Evolutionary conservation across 106 monocot species (phyloP), one percentile per base, ranked within the genome.

Genomic region (Gastrodia elata): DNA sequence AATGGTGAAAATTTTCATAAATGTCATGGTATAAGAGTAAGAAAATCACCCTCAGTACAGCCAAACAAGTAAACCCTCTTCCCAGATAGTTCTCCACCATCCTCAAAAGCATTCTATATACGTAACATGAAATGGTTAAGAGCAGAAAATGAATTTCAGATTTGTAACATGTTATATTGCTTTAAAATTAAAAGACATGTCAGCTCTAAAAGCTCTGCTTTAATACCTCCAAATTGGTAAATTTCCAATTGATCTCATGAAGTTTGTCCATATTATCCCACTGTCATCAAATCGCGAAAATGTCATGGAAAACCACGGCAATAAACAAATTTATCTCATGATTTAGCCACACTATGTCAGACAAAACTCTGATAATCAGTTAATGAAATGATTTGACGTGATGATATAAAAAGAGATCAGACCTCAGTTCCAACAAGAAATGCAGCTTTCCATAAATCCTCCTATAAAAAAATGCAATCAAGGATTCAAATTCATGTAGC

Each of bases 391-490:
- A 67, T 18, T 20, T 67, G 3, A 5, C 8, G n/a, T 20, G 5
- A 38, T 38, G 18, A 39, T 30, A 24, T 25, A 10, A 39, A 40
- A 48, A 33, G 14, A 48, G 58, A 49, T 80, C 81, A 77, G 18
- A 98, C 98, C 93, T 98, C 98, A 39, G 98, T 93, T 72, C 98
- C 98, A 56, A 98, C 87, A 27, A 93, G 98, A 78, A 98, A 98
- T 8, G 98, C 93, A 15, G 88, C 81, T 77, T 87, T 77, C 98
- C 98, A 98, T 27, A 98, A 76, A 84, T 98, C 98, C 82, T 98
- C 93, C 98, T 98, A 56, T 55, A 79, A 55, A 74, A n/a, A 76
- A 33, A 68, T 1, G 26, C 10, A 69, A 69, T 67, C 32, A 10
- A 61, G 2, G 14, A 32, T 61, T 52, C 18, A 52, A n/a, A 52